Evolutionary conservation across 108 stramenopile species (phyloP), one percentile per base, ranked within the genome.

Genomic region (Nannochloropsis oceanica): DNA sequence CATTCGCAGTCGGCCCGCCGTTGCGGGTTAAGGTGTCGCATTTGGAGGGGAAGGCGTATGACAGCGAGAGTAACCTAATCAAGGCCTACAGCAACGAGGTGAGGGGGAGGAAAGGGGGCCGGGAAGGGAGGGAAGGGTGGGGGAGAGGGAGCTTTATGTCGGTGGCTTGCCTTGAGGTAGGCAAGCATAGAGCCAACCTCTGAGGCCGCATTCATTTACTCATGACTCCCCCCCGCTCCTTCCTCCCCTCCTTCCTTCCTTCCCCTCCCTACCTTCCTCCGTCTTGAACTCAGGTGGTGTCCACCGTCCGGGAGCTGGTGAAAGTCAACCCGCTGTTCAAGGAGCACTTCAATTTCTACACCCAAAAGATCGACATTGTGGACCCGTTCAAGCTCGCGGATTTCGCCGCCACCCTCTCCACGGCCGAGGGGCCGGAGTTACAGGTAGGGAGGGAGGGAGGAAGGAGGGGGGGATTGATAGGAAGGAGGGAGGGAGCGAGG

Each of bases 21-120:
- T 92, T 95, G 43, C 93, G 94, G 86, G 95, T 94, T 7, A 93
- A 93, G 1, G 95, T 96, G 12, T 92, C 91, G 8, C 97, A 98
- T 86, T 96, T 95, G 97, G 92, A 92, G 13, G 90, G 94, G 73
- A 86, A 94, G 22, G 92, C 24, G 24, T 86, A 59, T 26, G 85
- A 93, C 5, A 44, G 82, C 26, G 80, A 86, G 44, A 91, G 93
- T 82, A 95, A 95, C 83, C 94, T 93, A 18, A 96, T 99, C 43
- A 93, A 94, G 13, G 98, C 98, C 12, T 92, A 97, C 44, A 92
- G 92, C 83, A 97, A 99, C 85, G 98, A 99, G 91, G 94, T 99
- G 25, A 34, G 34, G 5, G 59, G 59, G 2, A 0, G 9, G 10
- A n/a, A 7, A 10, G 59, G 59, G 2, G 59, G 46, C 0, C 13